Conservation (phyloP, 2,329 filamentous ascomycete genomes). For the Neonectria hederae region DNA sequence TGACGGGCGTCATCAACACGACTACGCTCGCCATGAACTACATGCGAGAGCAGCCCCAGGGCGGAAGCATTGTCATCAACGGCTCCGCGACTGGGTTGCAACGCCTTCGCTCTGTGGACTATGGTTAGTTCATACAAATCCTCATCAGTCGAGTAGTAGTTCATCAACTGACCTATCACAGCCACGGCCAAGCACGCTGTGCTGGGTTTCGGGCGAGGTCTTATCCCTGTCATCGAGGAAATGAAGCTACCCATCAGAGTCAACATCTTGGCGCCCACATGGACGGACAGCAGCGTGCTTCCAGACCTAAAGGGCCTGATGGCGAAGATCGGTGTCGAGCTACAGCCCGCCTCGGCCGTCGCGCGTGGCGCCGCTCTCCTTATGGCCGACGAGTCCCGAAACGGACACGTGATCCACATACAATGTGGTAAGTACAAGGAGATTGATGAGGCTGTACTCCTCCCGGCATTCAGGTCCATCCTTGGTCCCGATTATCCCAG, state of each 20-base stretch:
- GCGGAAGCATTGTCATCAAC: slow-evolving; percentile 65
- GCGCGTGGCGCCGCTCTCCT: slow-evolving; percentile 59
- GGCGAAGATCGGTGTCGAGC: slow-evolving; percentile 49
- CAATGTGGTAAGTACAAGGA: slow-evolving; percentile 60
- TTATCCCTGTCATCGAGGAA: slow-evolving; percentile 50
- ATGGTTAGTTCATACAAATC: slow-evolving; percentile 47
- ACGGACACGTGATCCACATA: slow-evolving; percentile 64
- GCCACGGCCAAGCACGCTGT: slow-evolving; percentile 65
- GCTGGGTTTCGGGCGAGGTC: slow-evolving; percentile 61
- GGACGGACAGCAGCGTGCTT: slow-evolving; percentile 62
- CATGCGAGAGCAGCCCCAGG: slow-evolving; percentile 56
- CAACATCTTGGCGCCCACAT: slow-evolving; percentile 64
- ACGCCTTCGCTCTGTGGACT: slow-evolving; percentile 61
- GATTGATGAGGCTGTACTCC: slow-evolving; percentile 58
- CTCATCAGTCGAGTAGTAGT: accelerated
- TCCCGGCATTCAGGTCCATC: slow-evolving; percentile 47
- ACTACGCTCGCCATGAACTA: slow-evolving; percentile 58
- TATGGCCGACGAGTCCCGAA: slow-evolving; percentile 57
- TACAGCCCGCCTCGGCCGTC: slow-evolving; percentile 58
- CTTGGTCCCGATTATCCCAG: slow-evolving; percentile 44
- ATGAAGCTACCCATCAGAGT: slow-evolving; percentile 59
- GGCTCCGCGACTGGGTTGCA: slow-evolving; percentile 62
- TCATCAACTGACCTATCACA: slow-evolving; percentile 31
- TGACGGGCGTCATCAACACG: slow-evolving; percentile 61
- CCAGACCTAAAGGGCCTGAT: slow-evolving; percentile 50